A percentile compares a stretch with the other conserved stretches of the same genome.
phyloP scores from a whole-genome alignment of 1,284 basidiomycete genomes.

The Boletellus deceptivus region DNA sequence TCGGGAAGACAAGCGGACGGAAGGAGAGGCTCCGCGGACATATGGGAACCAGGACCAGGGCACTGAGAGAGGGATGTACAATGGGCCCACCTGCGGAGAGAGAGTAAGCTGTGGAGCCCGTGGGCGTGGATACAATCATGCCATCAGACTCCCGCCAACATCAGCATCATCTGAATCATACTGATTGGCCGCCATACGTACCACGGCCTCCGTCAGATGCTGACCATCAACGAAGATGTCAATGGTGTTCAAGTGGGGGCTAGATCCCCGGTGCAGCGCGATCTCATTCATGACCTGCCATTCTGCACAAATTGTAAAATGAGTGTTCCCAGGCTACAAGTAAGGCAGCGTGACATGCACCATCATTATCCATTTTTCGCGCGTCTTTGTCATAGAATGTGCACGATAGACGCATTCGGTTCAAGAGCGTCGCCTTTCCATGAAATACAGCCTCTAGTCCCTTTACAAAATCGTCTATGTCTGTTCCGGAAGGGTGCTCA shows the following conservation, averaged over 20 bases:
- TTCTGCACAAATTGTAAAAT: conserved; percentile 43
- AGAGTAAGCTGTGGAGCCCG: conserved; percentile 96
- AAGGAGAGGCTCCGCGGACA: conserved; percentile 93
- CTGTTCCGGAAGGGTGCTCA: conserved; percentile 38
- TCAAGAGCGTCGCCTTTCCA: conserved; percentile 76
- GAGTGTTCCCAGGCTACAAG: conserved; percentile 2
- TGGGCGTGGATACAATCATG: conserved; percentile 92
- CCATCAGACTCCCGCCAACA: conserved; percentile 75
- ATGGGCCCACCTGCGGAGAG: conserved; percentile 96
- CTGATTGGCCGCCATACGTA: conserved; percentile 44
- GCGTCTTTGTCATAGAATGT: conserved; percentile 67
- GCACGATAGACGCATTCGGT: conserved; percentile 85
- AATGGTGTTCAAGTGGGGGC: conserved; percentile 91
- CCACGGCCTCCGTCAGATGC: conserved; percentile 93
- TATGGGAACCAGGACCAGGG: conserved; percentile 91
- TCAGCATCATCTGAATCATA: conserved; percentile 15
- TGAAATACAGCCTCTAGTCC: conserved; percentile 77
- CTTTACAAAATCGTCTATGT: conserved; percentile 77
- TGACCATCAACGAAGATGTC: conserved; percentile 96
- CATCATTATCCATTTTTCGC: conserved; percentile 55
- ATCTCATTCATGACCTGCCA: conserved; percentile 99
- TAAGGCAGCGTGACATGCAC: conserved; percentile 36
- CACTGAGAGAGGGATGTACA: conserved; percentile 89
- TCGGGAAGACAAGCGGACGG: conserved; percentile 87
- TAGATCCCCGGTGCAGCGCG: conserved; percentile 86